A percentile compares a stretch with the other conserved stretches of the same genome.
Conservation (phyloP, 139 green algal species). For the Tetratostichococcus sp. region DNA sequence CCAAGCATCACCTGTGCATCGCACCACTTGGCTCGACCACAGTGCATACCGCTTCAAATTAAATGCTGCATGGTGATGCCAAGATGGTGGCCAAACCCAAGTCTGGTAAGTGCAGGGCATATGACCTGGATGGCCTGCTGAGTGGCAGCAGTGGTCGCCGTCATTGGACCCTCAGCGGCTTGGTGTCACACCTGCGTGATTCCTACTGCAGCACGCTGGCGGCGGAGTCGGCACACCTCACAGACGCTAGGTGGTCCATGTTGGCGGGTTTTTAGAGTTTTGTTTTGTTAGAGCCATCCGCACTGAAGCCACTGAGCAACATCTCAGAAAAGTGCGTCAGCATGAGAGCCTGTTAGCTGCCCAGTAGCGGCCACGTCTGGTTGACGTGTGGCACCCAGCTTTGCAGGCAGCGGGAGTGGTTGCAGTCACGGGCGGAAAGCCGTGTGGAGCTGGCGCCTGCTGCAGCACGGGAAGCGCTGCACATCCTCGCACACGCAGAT, state of each 20-base stretch:
- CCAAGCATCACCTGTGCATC: background rate
- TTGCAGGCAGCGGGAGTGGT: constrained; percentile 21
- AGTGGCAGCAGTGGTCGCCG: background rate
- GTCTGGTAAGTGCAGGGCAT: background rate
- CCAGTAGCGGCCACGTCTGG: background rate
- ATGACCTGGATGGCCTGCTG: background rate
- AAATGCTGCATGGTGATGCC: too few relatives aligned
- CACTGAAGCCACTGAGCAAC: too few relatives aligned
- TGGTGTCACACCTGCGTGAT: constrained; percentile 26
- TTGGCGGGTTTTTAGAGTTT: too few relatives aligned
- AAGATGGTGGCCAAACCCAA: background rate
- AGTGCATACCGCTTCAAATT: too few relatives aligned
- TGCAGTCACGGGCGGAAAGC: constrained; percentile 17
- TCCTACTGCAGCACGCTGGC: constrained; percentile 50
- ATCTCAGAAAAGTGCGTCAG: too few relatives aligned
- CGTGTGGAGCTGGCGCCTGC: background rate
- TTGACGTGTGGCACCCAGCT: background rate
- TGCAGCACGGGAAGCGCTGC: constrained; percentile 5
- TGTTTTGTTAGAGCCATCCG: too few relatives aligned
- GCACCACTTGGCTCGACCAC: too few relatives aligned
- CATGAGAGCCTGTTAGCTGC: background rate
- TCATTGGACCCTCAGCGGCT: constrained; percentile 25
- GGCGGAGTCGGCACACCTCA: constrained; percentile 43
- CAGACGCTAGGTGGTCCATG: background rate
- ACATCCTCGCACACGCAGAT: constrained; percentile 25